phyloP scores from a whole-genome alignment of 768 basidiomycete species.

The Gyrodon lividus region DNA sequence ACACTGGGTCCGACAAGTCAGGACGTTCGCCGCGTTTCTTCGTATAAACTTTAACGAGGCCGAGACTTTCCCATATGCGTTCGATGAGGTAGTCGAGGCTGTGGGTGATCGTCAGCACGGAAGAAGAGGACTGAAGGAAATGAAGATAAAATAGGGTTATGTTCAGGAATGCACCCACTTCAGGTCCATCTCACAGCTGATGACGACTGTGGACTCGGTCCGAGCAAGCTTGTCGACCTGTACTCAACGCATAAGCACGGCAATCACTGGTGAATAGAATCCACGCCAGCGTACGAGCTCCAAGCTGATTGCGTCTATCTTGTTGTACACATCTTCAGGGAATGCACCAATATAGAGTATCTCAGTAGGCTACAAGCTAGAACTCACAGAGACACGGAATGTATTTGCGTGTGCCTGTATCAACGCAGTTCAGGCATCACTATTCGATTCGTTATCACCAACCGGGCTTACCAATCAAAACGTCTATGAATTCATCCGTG shows the following conservation, averaged over 20 bases:
- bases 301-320: slow-evolving; percentile 85
- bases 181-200: slow-evolving; percentile 92
- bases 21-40: slow-evolving; percentile 96
- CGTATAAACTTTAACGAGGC: slow-evolving; percentile 89
- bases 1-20: slow-evolving; percentile 88
- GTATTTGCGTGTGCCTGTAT: slow-evolving; percentile 86
- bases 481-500: slow-evolving; percentile 96
- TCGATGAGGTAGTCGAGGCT: slow-evolving; percentile 76
- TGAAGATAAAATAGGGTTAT: not conserved
- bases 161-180: slow-evolving; percentile 51
- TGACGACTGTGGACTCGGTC: slow-evolving; percentile 84
- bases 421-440: not conserved
- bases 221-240: slow-evolving; percentile 77
- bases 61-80: slow-evolving; percentile 77
- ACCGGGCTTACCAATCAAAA: slow-evolving; percentile 72
- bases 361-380: not conserved
- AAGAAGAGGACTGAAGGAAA: not conserved
- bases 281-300: slow-evolving; percentile 44
- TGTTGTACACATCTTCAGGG: slow-evolving; percentile 88
- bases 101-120: not conserved
- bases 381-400: slow-evolving; percentile 84
- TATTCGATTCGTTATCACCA: not conserved
- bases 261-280: not conserved
- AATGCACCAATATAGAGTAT: not conserved
- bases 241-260: slow-evolving; percentile 1